Percentiles rank a stretch among this genome's conserved stretches.
phyloP scores from a whole-genome alignment of 352 stramenopile genomes.

The Blastocystis sp. region DNA sequence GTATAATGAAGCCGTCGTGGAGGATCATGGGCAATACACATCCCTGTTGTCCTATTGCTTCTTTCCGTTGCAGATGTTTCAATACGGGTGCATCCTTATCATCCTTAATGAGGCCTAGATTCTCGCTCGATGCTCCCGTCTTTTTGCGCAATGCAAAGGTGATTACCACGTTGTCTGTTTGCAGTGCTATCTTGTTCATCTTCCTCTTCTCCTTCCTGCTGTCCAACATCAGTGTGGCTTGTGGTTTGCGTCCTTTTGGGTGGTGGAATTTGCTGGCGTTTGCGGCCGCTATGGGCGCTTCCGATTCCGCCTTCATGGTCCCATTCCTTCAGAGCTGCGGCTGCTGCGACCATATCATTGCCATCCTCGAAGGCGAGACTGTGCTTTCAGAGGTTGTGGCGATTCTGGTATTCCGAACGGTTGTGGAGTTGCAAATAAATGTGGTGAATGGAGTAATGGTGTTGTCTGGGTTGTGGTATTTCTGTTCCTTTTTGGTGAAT shows the following conservation, averaged over 20 bases:
- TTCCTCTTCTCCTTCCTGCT: constrained; percentile 44
- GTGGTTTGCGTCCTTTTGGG: constrained; percentile 21
- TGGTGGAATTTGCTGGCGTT: constrained; percentile 49
- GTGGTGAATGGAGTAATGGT: constrained; percentile 15
- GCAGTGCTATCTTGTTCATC: constrained; percentile 1
- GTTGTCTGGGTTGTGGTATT: constrained; percentile 8
- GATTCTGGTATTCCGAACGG: constrained; percentile 44
- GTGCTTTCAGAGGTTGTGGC: constrained; percentile 22
- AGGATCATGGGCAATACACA: constrained; percentile 27
- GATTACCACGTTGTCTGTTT: constrained; percentile 40
- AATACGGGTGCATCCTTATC: neutral
- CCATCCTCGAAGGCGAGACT: constrained; percentile 25
- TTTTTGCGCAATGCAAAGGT: constrained; percentile 9
- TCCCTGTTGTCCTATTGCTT: constrained; percentile 41
- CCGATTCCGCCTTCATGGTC: constrained; percentile 42
- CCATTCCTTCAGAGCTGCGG: constrained; percentile 14
- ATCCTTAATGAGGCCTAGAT: constrained; percentile 3
- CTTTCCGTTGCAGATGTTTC: constrained; percentile 47
- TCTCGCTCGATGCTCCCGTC: neutral
- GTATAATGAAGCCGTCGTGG: constrained; percentile 5
- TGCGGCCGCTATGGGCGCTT: constrained; percentile 13
- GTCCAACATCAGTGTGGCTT: neutral
- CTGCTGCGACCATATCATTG: constrained; percentile 4
- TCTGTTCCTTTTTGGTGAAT: constrained; percentile 28
- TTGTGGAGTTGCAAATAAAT: constrained; percentile 28